Conservation (phyloP, 257 asterid genomes). For the Nicotiana obtusifolia region DNA sequence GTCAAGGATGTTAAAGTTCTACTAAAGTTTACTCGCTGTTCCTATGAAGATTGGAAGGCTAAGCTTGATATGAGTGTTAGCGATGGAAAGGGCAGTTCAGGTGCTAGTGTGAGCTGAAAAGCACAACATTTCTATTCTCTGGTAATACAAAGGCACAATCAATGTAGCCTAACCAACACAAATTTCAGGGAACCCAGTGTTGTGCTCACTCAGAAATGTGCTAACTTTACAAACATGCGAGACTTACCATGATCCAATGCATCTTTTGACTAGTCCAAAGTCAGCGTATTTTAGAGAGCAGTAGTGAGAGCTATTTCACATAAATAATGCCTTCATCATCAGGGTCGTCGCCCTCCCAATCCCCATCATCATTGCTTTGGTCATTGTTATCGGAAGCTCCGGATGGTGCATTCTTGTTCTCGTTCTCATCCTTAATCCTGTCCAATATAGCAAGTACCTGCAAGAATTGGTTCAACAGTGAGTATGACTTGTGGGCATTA, state of each 20-base stretch:
- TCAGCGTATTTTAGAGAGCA: not conserved
- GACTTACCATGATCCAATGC: not conserved
- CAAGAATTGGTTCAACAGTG: conserved; percentile 5
- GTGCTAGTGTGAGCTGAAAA: not conserved
- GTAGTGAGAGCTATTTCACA: conserved; percentile 44
- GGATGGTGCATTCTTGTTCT: conserved; percentile 24
- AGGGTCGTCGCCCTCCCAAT: conserved; percentile 56
- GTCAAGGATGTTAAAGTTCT: not conserved
- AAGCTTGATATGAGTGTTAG: not conserved
- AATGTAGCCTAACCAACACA: not conserved
- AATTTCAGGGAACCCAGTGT: not conserved
- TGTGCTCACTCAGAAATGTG: not conserved
- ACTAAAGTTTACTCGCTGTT: not conserved
- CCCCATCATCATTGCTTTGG: conserved; percentile 37
- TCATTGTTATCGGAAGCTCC: conserved; percentile 25
- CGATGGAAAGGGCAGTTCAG: not conserved
- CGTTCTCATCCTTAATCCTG: conserved; percentile 72
- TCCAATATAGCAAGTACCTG: conserved; percentile 97
- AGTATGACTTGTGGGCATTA: conserved; percentile 8
- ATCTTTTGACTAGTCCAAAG: not conserved
- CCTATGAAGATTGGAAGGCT: not conserved
- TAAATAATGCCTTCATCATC: conserved; percentile 86
- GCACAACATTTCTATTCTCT: not conserved
- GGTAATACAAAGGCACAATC: not conserved
- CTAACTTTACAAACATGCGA: not conserved